These are phyloP conservation scores for Aegilops umbellulata DNA, from an alignment of 176 grass and related monocot genomes.

Conservation along the genomic window DNA sequence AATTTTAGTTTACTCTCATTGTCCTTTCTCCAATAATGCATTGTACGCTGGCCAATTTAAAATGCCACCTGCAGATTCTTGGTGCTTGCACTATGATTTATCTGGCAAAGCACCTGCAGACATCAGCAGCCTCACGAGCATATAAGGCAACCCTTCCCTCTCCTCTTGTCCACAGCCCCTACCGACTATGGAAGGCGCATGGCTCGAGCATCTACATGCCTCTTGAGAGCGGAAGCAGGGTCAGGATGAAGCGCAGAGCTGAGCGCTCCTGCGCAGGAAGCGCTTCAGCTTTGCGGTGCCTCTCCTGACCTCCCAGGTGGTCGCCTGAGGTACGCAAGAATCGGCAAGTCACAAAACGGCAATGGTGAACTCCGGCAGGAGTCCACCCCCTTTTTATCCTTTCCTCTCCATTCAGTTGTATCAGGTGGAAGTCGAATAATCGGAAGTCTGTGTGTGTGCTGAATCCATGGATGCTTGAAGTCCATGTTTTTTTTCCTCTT, in stretches of 20 bases:
- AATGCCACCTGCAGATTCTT: constrained; percentile 29
- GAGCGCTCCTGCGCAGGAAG: constrained; percentile 25
- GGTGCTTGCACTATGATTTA: constrained; percentile 25
- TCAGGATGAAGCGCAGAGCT: constrained; percentile 20
- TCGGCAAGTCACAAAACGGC: constrained; percentile 60
- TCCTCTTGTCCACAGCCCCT: constrained; percentile 18
- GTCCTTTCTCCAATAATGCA: constrained; percentile 46
- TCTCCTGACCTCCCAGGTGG: constrained; percentile 33
- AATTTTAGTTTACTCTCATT: constrained; percentile 32
- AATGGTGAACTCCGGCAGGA: constrained; percentile 45
- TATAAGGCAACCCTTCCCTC: constrained; percentile 32
- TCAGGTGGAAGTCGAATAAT: constrained; percentile 23
- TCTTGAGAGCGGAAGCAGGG: constrained; percentile 38
- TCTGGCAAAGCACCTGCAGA: constrained; percentile 29
- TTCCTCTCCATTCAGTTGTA: constrained; percentile 21
- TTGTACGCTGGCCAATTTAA: constrained; percentile 29
- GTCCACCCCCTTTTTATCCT: background rate
- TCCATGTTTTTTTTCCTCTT: background rate
- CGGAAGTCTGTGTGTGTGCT: constrained; percentile 2
- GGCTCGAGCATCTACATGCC: constrained; percentile 48
- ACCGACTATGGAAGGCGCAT: constrained; percentile 37
- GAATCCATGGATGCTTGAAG: constrained; percentile 4
- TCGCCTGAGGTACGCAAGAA: constrained; percentile 38
- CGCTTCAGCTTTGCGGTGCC: constrained; percentile 21
- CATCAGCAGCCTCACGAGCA: constrained; percentile 10